Base-by-base conservation (phyloP, 257 asterid genomes). In the Scutellaria barbata region DNA sequence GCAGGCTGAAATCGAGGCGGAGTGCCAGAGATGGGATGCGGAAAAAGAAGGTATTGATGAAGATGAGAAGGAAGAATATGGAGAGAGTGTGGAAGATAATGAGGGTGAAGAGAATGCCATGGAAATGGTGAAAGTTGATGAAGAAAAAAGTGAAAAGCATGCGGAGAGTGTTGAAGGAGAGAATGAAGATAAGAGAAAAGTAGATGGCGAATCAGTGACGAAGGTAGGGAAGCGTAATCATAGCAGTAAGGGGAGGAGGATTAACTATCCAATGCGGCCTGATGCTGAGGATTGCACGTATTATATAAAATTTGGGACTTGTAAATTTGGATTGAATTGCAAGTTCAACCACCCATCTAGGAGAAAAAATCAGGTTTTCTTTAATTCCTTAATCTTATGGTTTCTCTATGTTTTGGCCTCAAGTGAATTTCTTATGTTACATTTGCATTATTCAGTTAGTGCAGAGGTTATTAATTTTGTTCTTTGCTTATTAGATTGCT, bases 261-360 rank as follows among this genome's bases (percentile, higher is more conserved):
- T 37, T 63, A 71, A 46, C 71, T 94, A 88, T 78, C 98, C 99
- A 0, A 18, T 84, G 81, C 81, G 99, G 77, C 89, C 91, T 14
- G 99, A 88, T 67, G 96, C 96, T 0, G 97, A 85, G 81, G 99
- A 89, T 76, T 95, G 99, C 63, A 43, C 94, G 0, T 95, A 43
- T 80, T 95, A 83, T 63, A 71, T 89, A 92, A 92, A 84, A 76
- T 86, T 84, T 3, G 94, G 96, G 56, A 75, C 83, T 48, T 95
- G 98, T 78, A 95, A 95, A 83, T 95, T 84, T 72, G 99, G 97
- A 16, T 48, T 78, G 42, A 71, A 77, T 79, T 95, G 99, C 95
- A 92, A 89, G 89, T 95, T 88, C 73, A 95, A 89, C 80, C 99
- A 95, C 56, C 97, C 98, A 47, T 84, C 94, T 5, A 70, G 80